These are phyloP conservation scores for Phytophthora ohioensis DNA, from an alignment of 352 stramenopile genomes.

Conservation along the genomic window DNA sequence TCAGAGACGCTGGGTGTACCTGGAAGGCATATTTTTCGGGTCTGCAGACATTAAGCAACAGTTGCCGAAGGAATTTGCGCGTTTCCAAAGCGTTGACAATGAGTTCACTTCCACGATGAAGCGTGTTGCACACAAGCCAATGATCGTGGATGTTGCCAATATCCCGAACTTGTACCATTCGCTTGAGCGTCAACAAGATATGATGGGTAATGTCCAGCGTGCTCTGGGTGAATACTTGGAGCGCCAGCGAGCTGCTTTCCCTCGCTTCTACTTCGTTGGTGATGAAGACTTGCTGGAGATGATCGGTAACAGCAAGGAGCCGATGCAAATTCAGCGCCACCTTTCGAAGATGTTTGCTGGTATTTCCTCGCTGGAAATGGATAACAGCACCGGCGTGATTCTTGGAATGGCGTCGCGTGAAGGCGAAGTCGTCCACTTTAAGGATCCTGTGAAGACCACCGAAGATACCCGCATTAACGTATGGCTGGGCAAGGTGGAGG, in stretches of 20 bases:
- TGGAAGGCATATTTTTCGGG: constrained; percentile 99
- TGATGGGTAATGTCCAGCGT: constrained; percentile 99
- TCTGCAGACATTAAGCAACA: constrained; percentile 99
- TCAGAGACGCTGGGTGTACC: constrained; percentile 99
- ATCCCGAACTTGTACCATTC: constrained; percentile 93
- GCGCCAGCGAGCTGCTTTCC: constrained; percentile 96
- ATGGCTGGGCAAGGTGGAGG: constrained; percentile 98
- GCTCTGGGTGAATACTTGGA: constrained; percentile 99
- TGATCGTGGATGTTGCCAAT: constrained; percentile 95
- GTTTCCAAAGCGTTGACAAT: constrained; percentile 99
- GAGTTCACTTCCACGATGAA: constrained; percentile 99
- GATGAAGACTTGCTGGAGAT: constrained; percentile 99
- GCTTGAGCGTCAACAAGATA: constrained; percentile 95
- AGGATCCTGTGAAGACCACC: constrained; percentile 92
- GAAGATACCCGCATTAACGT: constrained; percentile 93
- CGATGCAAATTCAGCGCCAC: constrained; percentile 97
- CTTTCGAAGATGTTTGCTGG: constrained; percentile 99
- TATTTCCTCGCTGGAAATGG: constrained; percentile 94
- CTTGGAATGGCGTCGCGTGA: constrained; percentile 98
- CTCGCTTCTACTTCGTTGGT: constrained; percentile 99
- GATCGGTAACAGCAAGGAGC: constrained; percentile 99
- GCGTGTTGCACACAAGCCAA: constrained; percentile 95
- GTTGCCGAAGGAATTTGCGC: constrained; percentile 97
- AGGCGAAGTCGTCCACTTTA: constrained; percentile 97
- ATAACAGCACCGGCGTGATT: constrained; percentile 76